Conservation (phyloP, 31 red algal genomes). For the Odonthalia washingtoniensis region DNA sequence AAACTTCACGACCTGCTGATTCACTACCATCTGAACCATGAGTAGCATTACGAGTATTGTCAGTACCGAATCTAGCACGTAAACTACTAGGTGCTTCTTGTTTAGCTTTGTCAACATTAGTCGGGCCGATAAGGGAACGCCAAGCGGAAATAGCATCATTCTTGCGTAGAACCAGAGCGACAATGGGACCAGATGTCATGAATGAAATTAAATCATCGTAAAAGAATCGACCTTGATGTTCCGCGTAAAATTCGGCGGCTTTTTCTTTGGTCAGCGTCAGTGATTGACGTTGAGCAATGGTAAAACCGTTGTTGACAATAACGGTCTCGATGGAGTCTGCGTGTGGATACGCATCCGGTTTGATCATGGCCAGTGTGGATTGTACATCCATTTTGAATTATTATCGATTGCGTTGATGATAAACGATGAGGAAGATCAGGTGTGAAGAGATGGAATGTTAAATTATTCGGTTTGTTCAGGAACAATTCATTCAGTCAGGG, state of each 20-base stretch:
- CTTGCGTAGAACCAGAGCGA: conserved; percentile 78
- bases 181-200: conserved; percentile 69
- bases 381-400: conserved; percentile 52
- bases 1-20: conserved; percentile 58
- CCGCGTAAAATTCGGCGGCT: conserved; percentile 80
- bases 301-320: conserved; percentile 68
- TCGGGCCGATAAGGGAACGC: conserved; percentile 74
- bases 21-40: conserved; percentile 66
- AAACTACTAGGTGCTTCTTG: conserved; percentile 60
- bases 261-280: conserved; percentile 57
- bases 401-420: no score
- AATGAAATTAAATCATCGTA: conserved; percentile 61
- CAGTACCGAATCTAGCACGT: conserved; percentile 84
- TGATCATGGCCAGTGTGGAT: conserved; percentile 78
- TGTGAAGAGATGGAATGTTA: no score
- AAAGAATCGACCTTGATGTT: conserved; percentile 68
- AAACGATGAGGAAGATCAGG: no score
- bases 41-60: conserved; percentile 65
- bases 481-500: no score
- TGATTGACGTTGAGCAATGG: conserved; percentile 43
- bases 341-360: conserved; percentile 76
- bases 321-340: conserved; percentile 60
- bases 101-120: conserved; percentile 67
- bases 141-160: conserved; percentile 58
- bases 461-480: no score